Evolutionary conservation across 306 rosid species (phyloP).

Genomic region (Vigna angularis): DNA sequence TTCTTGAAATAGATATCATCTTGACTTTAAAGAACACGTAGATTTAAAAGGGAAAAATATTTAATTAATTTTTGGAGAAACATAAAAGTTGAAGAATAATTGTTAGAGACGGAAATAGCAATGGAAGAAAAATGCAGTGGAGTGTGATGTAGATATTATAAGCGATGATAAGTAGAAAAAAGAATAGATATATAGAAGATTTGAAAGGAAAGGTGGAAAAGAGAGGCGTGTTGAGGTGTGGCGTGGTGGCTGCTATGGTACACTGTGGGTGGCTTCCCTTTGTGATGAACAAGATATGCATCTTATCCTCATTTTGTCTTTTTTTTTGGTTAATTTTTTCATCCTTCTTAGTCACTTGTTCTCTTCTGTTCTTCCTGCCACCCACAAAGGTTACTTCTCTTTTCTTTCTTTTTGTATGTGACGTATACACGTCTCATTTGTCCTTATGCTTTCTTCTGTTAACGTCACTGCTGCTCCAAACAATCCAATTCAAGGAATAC

Average conservation of each 20-base stretch:
- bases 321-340: neutral
- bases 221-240: neutral
- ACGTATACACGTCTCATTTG: slow-evolving; percentile 36
- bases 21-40: too few species aligned
- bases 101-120: neutral
- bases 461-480: slow-evolving; percentile 13
- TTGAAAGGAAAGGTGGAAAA: slow-evolving; percentile 42
- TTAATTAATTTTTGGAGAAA: too few species aligned
- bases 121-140: neutral
- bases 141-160: neutral
- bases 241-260: slow-evolving; percentile 19
- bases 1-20: too few species aligned
- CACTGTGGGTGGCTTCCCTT: slow-evolving; percentile 9
- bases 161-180: neutral
- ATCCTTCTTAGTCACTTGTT: neutral
- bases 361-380: slow-evolving; percentile 31
- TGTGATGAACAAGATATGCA: slow-evolving; percentile 46
- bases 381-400: slow-evolving; percentile 19
- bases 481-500: neutral
- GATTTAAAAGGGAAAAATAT: too few species aligned
- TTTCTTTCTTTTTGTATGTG: slow-evolving; percentile 4
- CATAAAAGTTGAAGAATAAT: neutral
- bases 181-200: neutral
- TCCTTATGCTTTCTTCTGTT: slow-evolving; percentile 14
- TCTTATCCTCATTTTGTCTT: slow-evolving; percentile 44